Conservation (phyloP, 2,329 filamentous ascomycete genomes). For the Clonostachys solani region DNA sequence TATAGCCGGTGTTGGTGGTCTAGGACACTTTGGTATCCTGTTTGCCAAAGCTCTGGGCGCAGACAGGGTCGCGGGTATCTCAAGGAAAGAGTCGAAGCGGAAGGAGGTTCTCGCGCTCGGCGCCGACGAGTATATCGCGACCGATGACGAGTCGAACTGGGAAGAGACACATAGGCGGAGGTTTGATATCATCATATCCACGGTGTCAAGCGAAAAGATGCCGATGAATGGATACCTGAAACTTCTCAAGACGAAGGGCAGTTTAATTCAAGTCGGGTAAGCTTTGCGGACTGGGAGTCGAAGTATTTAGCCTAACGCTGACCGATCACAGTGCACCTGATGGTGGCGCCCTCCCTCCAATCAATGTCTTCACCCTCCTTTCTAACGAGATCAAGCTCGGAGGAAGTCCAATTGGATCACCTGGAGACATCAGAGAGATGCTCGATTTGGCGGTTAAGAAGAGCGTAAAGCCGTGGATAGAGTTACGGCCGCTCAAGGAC, state of each 20-base stretch:
- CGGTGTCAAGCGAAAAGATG: conserved; percentile 48
- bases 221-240: conserved; percentile 53
- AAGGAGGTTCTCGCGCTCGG: conserved; percentile 53
- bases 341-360: conserved; percentile 1
- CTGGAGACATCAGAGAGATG: conserved; percentile 49
- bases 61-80: conserved; percentile 57
- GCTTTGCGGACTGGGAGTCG: conserved; percentile 40
- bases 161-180: conserved; percentile 40
- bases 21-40: conserved; percentile 65
- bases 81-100: conserved; percentile 45
- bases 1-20: conserved; percentile 62
- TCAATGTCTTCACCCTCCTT: conserved; percentile 1
- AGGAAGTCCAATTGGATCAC: conserved; percentile 3
- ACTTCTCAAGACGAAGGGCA: background rate
- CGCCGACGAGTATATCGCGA: conserved; percentile 43
- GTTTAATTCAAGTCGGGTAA: conserved; percentile 7
- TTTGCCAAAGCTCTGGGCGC: conserved; percentile 64
- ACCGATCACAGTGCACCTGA: background rate
- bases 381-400: background rate
- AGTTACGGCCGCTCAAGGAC: conserved; percentile 44
- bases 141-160: conserved; percentile 48
- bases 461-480: conserved; percentile 48
- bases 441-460: conserved; percentile 48
- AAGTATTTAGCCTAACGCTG: no score
- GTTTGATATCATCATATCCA: conserved; percentile 56